Base-by-base conservation (phyloP, 192 early-diverging fungal species). In the Backusella parvicylindrica region DNA sequence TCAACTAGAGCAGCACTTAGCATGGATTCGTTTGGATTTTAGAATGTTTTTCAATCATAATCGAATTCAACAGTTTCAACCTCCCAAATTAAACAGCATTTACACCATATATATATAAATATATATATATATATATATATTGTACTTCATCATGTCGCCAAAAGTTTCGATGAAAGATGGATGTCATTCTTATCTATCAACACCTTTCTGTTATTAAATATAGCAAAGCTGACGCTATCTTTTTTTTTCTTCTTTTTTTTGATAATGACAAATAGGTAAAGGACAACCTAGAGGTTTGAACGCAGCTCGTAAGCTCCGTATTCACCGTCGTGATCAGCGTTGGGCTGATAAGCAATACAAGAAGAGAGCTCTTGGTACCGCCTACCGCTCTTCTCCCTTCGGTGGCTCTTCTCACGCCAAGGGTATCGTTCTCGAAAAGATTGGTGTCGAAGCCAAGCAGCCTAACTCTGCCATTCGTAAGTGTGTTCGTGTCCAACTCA, bases 381-480 rank as follows among this genome's bases (percentile, higher is more conserved):
- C 96, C 53, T 99, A 86, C 94, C 95, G 93, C 88, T 96, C 90
- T 83, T 97, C 96, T 82, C 98, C 98, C 37, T 99, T 99, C 90
- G 96, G 95, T 89, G 98, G 97, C 64, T 93, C 98, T 63, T 99
- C 98, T 69, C 98, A 99, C 90, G 98, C 98, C 85, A 99, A 99
- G 95, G 98, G 98, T 75, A 99, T 99, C 83, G 96, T 98, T 69
- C 91, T 99, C 73, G 98, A 99, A 91, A 99, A 99, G 92, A 98
- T 99, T 87, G 98, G 97, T 94, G 95, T 99, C 83, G 98, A 99
- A 91, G 96, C 98, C 86, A 99, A 99, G 88, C 98, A 99, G 88
- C 98, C 98, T 84, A 99, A 99, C 94, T 99, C 98, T 89, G 98
- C 98, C 76, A 99, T 99, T 93, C 96, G 98, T 89, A 99, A 99